Evolutionary conservation across 352 stramenopile species (phyloP).

Genomic region (Pelagophyceae sp.): DNA sequence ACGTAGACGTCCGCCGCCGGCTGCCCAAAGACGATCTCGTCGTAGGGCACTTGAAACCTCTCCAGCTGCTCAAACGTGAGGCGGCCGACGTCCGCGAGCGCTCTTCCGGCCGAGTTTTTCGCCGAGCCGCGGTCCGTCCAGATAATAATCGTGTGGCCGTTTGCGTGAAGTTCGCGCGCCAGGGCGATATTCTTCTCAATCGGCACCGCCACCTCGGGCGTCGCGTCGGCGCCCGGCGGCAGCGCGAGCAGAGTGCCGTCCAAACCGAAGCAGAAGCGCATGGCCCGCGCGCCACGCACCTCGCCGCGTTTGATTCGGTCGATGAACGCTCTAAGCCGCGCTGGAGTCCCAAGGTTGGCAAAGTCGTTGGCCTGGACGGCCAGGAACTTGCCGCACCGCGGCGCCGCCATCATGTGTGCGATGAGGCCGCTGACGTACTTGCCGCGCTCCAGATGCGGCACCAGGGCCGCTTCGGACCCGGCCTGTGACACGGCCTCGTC

Average conservation of each 20-base stretch:
- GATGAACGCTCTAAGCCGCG: slow-evolving; percentile 26
- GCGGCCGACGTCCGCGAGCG: neutral
- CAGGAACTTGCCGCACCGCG: neutral
- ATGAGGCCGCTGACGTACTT: slow-evolving; percentile 29
- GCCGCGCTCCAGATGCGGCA: neutral
- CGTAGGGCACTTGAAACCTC: slow-evolving; percentile 17
- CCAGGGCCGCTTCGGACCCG: neutral
- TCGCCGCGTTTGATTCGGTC: slow-evolving; percentile 13
- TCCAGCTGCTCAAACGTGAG: slow-evolving; percentile 12
- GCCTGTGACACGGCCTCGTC: neutral
- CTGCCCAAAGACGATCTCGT: slow-evolving; percentile 28
- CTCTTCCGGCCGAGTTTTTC: neutral
- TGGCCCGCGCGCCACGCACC: slow-evolving; percentile 17
- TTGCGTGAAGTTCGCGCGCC: neutral
- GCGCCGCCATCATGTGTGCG: slow-evolving; percentile 21
- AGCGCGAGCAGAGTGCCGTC: slow-evolving; percentile 23
- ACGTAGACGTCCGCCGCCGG: slow-evolving; percentile 21
- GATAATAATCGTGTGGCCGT: slow-evolving; percentile 11
- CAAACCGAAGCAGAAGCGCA: slow-evolving; percentile 28
- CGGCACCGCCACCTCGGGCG: neutral
- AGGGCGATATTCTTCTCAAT: slow-evolving; percentile 3
- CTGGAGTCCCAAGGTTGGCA: slow-evolving; percentile 23
- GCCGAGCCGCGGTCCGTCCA: slow-evolving; percentile 5
- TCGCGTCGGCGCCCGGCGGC: neutral
- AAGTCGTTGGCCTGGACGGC: slow-evolving; percentile 28